Evolutionary conservation across 2,329 filamentous ascomycete species (phyloP), one percentile per base, ranked within the genome.

Genomic region (Fusarium sterilihyphosum): DNA sequence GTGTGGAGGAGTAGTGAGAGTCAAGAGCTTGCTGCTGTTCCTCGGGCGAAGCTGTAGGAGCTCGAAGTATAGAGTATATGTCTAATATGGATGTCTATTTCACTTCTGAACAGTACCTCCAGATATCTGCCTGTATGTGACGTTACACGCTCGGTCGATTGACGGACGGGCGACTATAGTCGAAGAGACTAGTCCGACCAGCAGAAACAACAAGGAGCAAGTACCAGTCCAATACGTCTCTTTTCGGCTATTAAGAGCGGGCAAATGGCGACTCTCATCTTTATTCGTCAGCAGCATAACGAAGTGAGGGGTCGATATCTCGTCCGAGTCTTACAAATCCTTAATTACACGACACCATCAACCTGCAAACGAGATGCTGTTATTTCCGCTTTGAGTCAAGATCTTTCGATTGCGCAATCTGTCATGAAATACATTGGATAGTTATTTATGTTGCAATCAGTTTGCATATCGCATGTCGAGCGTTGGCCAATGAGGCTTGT

Each of bases 1-100:
- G 71, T 59, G 2, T 73, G 71, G 71, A 65, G 71, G 18, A 71
- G 71, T 17, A 73, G 71, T 37, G 71, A 66, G 2, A 73, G 71
- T 20, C 71, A 73, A 20, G 71, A 73, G 29, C 71, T 73, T 22
- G 47, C 71, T 24, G 43, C 53, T 18, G 44, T 73, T 16, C 66
- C 71, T 8, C 44, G 71, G 2, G 71, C 71, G 4, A 73, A 73
- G 57, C 8, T 73, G 49, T 73, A 71, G n/a, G 5, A 22, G 12
- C 16, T 16, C 1, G 0, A 10, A 29, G 24, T 13, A 17, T 29
- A 38, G 18, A 52, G 6, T 8, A 12, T 22, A 6, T 22, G 10
- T 22, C 24, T 54, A 40, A 54, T 54, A 8, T 7, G 10, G 10
- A 40, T 29, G 1, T 22, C 2, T n/a, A 3, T 38, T 9, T 26